Base-by-base conservation (phyloP, 2,329 filamentous ascomycete genomes). In the Mycosphaerella sp. region DNA sequence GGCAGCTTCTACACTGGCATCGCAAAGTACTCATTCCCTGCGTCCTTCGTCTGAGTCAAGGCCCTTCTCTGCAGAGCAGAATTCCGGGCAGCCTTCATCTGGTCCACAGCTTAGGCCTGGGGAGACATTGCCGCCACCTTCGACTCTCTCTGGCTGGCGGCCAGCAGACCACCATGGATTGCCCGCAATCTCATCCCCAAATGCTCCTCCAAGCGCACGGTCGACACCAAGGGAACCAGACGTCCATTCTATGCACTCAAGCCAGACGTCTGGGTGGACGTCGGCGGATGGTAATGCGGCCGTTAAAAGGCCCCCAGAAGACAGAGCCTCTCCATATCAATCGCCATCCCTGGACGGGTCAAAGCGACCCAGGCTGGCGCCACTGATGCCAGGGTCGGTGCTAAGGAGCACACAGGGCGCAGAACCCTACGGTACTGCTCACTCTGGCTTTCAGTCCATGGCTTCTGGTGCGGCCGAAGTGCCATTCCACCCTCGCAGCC, bases 341-440 rank as follows among this genome's bases (percentile, higher is more conserved):
- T 59, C 62, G 4, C 59, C 64, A 6, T 57, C 60, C 26, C 55
- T 69, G 6, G 72, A 67, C 46, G 74, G 73, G 8, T 71, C 74
- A 1, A 78, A 78, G 56, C 68, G 75, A 23, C 73, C 70, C n/a
- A 74, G 70, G 57, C 64, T 76, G 12, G 72, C 68, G 11, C 70
- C 70, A 3, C 56, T 70, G 26, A 64, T 62, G 58, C 60, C 65
- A 12, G 64, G 64, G 14, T 34, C 42, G 40, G 70, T 73, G 61
- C 67, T 71, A 26, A 62, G 71, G 36, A 62, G 62, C 9, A 60
- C 60, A 26, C 68, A 66, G 45, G 62, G 60, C 55, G 63, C 69
- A 17, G 65, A 21, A 21, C 21, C 47, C 12, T 62, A 59, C 36
- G 44, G 49, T 9, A 50, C 53, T 6, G 42, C 55, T 23, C 62